Conservation (phyloP, 2,329 filamentous ascomycete species). For the Sclerotinia trifoliorum region DNA sequence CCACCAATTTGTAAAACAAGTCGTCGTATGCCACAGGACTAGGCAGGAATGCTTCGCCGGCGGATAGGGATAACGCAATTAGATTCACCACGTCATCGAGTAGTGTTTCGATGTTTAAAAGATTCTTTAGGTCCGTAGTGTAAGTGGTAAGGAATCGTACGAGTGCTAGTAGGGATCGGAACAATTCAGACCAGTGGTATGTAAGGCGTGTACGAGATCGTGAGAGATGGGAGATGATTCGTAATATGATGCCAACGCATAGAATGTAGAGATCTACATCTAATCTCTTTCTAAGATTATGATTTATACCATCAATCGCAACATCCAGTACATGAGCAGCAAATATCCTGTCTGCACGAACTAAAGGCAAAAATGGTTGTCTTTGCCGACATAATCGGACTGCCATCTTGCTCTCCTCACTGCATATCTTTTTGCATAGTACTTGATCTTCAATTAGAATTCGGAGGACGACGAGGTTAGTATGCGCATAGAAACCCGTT, state of each 20-base stretch:
- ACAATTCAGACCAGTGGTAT: slow-evolving; percentile 96
- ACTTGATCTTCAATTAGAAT: slow-evolving; percentile 82
- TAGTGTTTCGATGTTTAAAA: slow-evolving; percentile 69
- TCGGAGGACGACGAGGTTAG: slow-evolving; percentile 81
- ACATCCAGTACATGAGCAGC: slow-evolving; percentile 78
- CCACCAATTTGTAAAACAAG: slow-evolving; percentile 96
- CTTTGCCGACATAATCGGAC: slow-evolving; percentile 88
- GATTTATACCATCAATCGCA: slow-evolving; percentile 87
- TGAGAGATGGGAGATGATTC: slow-evolving; percentile 80
- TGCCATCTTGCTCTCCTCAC: slow-evolving; percentile 67
- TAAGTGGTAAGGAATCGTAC: slow-evolving; percentile 91
- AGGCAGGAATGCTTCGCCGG: slow-evolving; percentile 87
- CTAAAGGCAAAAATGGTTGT: slow-evolving; percentile 77
- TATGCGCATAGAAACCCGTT: slow-evolving; percentile 77
- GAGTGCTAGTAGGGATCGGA: slow-evolving; percentile 82
- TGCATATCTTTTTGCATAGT: slow-evolving; percentile 81
- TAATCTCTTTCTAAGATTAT: slow-evolving; percentile 83
- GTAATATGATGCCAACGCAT: slow-evolving; percentile 76
- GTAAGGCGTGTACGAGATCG: slow-evolving; percentile 75
- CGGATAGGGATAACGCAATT: slow-evolving; percentile 77
- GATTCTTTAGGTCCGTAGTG: slow-evolving; percentile 67
- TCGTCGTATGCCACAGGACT: slow-evolving; percentile 89
- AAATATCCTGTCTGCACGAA: slow-evolving; percentile 69
- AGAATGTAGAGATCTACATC: slow-evolving; percentile 84
- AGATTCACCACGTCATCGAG: slow-evolving; percentile 78